Percentiles rank a stretch among this genome's conserved stretches.
These are phyloP conservation scores for Fusarium sp. DNA, from an alignment of 2,329 filamentous ascomycete species.

Conservation along the genomic window DNA sequence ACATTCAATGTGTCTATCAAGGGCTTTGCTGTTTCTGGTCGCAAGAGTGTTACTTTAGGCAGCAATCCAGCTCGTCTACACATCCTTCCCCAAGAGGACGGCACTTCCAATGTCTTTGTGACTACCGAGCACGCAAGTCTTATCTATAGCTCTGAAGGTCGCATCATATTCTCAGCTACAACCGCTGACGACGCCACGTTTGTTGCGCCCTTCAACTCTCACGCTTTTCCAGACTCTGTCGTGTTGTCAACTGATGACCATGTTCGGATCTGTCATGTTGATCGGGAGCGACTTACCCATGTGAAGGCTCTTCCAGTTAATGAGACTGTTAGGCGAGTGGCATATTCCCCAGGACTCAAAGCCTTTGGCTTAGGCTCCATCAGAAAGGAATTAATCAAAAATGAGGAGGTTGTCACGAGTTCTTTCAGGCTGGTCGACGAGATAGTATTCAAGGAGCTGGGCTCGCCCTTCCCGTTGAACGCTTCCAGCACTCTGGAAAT, in stretches of 20 bases:
- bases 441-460: constrained; percentile 82
- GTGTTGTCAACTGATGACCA: constrained; percentile 80
- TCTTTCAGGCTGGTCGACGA: constrained; percentile 93
- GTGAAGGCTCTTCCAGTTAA: constrained; percentile 80
- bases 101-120: constrained; percentile 83
- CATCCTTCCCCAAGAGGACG: constrained; percentile 73
- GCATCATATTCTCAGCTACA: constrained; percentile 91
- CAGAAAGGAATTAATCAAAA: constrained; percentile 73
- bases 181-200: constrained; percentile 86
- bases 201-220: constrained; percentile 83
- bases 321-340: constrained; percentile 85
- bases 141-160: constrained; percentile 88
- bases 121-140: constrained; percentile 94
- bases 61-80: constrained; percentile 86
- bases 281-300: constrained; percentile 86
- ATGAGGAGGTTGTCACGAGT: constrained; percentile 79
- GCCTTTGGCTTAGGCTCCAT: constrained; percentile 91
- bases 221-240: constrained; percentile 82
- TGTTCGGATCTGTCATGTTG: constrained; percentile 81
- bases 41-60: constrained; percentile 85
- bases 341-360: constrained; percentile 81
- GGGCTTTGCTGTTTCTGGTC: constrained; percentile 71
- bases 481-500: constrained; percentile 67
- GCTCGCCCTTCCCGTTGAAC: constrained; percentile 70
- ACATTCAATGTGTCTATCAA: constrained; percentile 76